These are phyloP conservation scores for Cladosporium velox DNA, from an alignment of 2,329 filamentous ascomycete species.

Conservation along the genomic window DNA sequence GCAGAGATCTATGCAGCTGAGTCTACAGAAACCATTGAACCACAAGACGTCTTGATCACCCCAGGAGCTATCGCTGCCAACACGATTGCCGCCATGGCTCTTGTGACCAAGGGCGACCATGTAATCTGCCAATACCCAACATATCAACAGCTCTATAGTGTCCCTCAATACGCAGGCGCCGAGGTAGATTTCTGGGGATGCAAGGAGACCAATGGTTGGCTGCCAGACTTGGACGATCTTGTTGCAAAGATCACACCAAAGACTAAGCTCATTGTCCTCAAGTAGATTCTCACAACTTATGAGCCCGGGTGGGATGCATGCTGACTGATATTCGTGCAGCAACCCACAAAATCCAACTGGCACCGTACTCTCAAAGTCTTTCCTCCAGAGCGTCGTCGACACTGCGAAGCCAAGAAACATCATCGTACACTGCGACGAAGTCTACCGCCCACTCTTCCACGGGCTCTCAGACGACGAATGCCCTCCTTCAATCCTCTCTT, in stretches of 20 bases:
- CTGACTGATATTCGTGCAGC: constrained; percentile 13
- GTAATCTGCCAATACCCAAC: constrained; percentile 85
- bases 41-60: constrained; percentile 71
- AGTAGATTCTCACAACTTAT: constrained; percentile 33
- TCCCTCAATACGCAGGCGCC: constrained; percentile 73
- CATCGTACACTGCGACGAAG: constrained; percentile 73
- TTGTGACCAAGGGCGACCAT: constrained; percentile 74
- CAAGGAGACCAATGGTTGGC: constrained; percentile 54
- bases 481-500: constrained; percentile 68
- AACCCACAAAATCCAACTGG: constrained; percentile 86
- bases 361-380: constrained; percentile 62
- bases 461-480: constrained; percentile 42
- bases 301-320: background rate
- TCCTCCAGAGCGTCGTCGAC: constrained; percentile 62
- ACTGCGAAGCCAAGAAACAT: constrained; percentile 65
- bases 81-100: constrained; percentile 71
- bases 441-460: constrained; percentile 82
- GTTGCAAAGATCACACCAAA: constrained; percentile 65
- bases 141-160: constrained; percentile 79
- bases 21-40: background rate
- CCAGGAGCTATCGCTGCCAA: constrained; percentile 84
- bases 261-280: constrained; percentile 68
- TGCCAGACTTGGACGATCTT: constrained; percentile 67
- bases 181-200: constrained; percentile 73
- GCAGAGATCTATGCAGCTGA: constrained; percentile 25